Evolutionary conservation across 2,329 filamentous ascomycete genomes (phyloP).

Genomic region (Keithomyces neogunnii): DNA sequence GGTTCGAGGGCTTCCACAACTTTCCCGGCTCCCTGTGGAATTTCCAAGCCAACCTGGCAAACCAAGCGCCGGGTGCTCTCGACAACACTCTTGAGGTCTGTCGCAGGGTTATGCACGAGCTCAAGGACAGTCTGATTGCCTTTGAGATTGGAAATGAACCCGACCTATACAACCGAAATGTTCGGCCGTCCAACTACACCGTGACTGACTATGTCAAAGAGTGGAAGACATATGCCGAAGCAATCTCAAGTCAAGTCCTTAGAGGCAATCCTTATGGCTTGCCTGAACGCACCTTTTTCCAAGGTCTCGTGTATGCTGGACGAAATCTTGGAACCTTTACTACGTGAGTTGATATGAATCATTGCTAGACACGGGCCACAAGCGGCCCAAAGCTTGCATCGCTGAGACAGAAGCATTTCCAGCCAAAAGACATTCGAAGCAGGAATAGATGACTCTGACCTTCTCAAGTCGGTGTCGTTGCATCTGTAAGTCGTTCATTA

Average conservation of each 20-base stretch:
- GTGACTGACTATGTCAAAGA: neutral
- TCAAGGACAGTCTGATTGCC: neutral
- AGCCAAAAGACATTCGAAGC: too few species aligned
- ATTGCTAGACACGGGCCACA: too few species aligned
- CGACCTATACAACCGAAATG: neutral
- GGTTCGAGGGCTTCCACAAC: neutral
- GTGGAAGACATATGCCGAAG: neutral
- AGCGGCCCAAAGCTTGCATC: too few species aligned
- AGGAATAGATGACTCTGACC: too few species aligned
- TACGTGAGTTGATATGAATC: neutral
- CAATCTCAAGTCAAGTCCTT: neutral
- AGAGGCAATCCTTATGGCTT: neutral
- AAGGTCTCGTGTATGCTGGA: neutral
- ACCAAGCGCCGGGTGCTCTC: neutral
- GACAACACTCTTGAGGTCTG: neutral
- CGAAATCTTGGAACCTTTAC: neutral
- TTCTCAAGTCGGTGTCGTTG: too few species aligned
- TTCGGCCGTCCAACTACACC: neutral
- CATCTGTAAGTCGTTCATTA: too few species aligned
- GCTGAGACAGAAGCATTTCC: too few species aligned
- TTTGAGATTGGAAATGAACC: neutral
- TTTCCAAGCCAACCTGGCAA: neutral
- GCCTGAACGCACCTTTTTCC: neutral
- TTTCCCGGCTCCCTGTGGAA: slow-evolving; percentile 1
- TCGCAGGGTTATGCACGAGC: neutral